These are phyloP conservation scores for Acarospora socialis DNA, from an alignment of 2,329 filamentous ascomycete genomes.

Conservation along the genomic window DNA sequence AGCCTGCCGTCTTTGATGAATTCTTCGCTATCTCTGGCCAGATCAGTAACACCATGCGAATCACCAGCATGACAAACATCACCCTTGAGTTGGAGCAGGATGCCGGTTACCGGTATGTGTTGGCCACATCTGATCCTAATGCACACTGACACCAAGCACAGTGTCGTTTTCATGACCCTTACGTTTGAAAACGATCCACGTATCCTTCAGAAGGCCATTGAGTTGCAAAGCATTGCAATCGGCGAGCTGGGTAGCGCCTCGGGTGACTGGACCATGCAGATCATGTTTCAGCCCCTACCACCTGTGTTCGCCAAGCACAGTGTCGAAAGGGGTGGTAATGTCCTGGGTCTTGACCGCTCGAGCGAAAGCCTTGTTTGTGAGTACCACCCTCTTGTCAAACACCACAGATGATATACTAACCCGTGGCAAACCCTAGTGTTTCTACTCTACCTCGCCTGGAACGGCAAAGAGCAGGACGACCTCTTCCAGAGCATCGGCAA, in stretches of 20 bases:
- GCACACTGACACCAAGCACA: not conserved
- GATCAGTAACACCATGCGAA: constrained; percentile 19
- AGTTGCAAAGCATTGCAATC: constrained; percentile 9
- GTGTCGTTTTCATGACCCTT: no score
- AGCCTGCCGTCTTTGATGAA: constrained; percentile 25
- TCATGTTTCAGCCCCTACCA: constrained; percentile 30
- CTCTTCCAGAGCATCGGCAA: constrained; percentile 17
- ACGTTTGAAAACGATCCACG: no score
- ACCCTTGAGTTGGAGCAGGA: constrained; percentile 24
- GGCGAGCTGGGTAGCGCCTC: no score
- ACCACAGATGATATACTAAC: no score
- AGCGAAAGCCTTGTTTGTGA: constrained; percentile 17
- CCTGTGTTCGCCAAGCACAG: constrained; percentile 22
- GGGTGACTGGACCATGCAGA: constrained; percentile 16
- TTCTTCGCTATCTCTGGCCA: constrained; percentile 21
- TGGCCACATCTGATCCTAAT: not conserved
- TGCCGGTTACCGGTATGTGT: not conserved
- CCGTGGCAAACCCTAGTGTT: constrained; percentile 19
- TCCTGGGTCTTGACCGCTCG: constrained; percentile 23
- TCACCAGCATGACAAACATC: constrained; percentile 20
- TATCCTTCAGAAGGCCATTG: not conserved
- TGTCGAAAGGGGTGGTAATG: constrained; percentile 23
- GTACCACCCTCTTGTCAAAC: not conserved
- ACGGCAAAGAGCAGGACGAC: constrained; percentile 21
- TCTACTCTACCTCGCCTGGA: constrained; percentile 17